Evolutionary conservation across 768 basidiomycete species (phyloP).

Genomic region (Lactarius akahatsu): DNA sequence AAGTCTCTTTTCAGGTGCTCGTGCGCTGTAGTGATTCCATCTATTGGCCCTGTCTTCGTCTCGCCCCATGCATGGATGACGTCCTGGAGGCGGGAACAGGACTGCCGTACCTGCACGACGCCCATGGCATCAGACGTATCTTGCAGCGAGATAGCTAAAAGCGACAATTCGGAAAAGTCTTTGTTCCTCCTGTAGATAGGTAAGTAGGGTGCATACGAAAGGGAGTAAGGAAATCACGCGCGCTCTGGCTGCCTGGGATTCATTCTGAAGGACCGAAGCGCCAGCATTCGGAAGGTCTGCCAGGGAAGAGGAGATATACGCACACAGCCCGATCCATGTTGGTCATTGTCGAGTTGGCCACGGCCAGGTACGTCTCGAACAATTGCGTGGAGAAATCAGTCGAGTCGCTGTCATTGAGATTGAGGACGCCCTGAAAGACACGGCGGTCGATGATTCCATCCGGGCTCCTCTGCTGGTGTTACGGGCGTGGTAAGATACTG

Average conservation of each 20-base stretch:
- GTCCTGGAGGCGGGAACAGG: constrained; percentile 12
- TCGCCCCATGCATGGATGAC: constrained; percentile 6
- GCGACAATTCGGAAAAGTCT: constrained; percentile 4
- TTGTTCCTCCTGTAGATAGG: constrained; percentile 1
- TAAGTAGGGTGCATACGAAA: neutral
- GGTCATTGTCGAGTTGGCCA: constrained; percentile 10
- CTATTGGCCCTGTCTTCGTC: constrained; percentile 1
- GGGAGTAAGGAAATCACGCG: no score
- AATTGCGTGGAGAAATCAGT: constrained; percentile 23
- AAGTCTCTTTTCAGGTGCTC: constrained; percentile 4
- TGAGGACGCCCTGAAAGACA: constrained; percentile 19
- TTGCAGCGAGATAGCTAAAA: constrained; percentile 17
- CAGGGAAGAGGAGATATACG: neutral
- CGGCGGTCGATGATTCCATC: constrained; percentile 16
- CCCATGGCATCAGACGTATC: constrained; percentile 20
- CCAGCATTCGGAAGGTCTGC: neutral
- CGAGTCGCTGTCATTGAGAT: constrained; percentile 18
- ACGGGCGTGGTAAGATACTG: neutral
- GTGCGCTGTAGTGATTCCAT: constrained; percentile 8
- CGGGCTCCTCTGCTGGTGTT: no score
- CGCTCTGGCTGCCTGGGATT: no score
- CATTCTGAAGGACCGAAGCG: no score
- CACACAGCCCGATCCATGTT: constrained; percentile 21
- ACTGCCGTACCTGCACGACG: constrained; percentile 12
- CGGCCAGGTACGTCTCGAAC: constrained; percentile 17